Percentiles rank a stretch among this genome's conserved stretches.
phyloP scores from a whole-genome alignment of 2,329 filamentous ascomycete species.

The Colletotrichum camelliae region DNA sequence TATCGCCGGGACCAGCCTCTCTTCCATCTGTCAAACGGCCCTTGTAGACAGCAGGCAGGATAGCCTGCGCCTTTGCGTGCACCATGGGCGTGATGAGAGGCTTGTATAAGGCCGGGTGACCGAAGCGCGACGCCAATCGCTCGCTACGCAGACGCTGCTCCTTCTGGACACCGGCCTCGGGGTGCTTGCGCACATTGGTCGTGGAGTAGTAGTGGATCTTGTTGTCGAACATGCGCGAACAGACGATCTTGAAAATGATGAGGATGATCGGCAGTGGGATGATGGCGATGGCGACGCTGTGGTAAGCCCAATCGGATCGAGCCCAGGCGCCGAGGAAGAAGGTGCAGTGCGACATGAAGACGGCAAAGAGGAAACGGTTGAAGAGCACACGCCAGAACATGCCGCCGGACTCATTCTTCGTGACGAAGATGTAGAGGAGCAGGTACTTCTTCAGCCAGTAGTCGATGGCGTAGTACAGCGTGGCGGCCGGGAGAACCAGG shows the following conservation, averaged over 20 bases:
- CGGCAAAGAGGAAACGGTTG: slow-evolving; percentile 89
- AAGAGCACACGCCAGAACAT: slow-evolving; percentile 90
- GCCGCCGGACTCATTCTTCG: slow-evolving; percentile 95
- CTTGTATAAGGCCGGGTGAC: slow-evolving; percentile 89
- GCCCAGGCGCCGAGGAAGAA: slow-evolving; percentile 79
- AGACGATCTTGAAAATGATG: slow-evolving; percentile 86
- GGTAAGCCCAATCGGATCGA: slow-evolving; percentile 64
- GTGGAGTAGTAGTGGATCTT: slow-evolving; percentile 83
- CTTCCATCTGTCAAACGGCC: slow-evolving; percentile 76
- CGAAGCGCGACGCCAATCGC: slow-evolving; percentile 79
- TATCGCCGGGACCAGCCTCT: slow-evolving; percentile 61
- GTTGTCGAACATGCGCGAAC: slow-evolving; percentile 75
- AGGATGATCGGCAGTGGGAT: slow-evolving; percentile 80
- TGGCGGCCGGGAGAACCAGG: slow-evolving; percentile 82
- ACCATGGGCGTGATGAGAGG: slow-evolving; percentile 95
- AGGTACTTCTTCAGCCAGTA: slow-evolving; percentile 94
- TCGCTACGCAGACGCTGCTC: slow-evolving; percentile 64
- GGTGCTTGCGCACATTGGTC: slow-evolving; percentile 55
- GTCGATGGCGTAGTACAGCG: slow-evolving; percentile 88
- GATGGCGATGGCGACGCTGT: slow-evolving; percentile 66
- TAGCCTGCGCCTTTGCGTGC: slow-evolving; percentile 84
- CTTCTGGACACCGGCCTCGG: slow-evolving; percentile 54
- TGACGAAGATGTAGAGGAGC: slow-evolving; percentile 91
- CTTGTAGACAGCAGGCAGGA: slow-evolving; percentile 84
- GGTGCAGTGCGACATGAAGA: slow-evolving; percentile 79